Evolutionary conservation across 164 flowering plant genomes (phyloP).

Genomic region (Annona cherimola): DNA sequence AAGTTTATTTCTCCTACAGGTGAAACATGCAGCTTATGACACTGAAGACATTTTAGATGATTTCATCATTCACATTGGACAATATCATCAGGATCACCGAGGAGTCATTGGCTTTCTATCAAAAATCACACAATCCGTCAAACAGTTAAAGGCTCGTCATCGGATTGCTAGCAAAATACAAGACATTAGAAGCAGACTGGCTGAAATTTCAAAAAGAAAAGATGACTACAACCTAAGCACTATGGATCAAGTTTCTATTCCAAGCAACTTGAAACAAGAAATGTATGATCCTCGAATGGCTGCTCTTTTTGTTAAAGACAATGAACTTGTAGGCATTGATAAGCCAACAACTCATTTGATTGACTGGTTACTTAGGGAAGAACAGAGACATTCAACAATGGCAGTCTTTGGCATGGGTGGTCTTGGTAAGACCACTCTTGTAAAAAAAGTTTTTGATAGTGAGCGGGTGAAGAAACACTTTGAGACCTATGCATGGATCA

Average conservation of each 20-base stretch:
- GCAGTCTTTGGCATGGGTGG: too few species aligned
- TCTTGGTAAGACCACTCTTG: too few species aligned
- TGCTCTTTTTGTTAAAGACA: too few species aligned
- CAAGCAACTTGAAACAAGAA: neutral
- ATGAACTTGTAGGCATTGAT: conserved; percentile 3
- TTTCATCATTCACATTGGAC: neutral
- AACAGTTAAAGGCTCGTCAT: too few species aligned
- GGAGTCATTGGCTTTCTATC: conserved; percentile 2
- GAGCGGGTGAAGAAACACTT: too few species aligned
- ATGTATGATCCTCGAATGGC: too few species aligned
- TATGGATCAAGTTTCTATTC: neutral
- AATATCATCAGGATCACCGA: neutral
- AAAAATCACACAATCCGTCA: neutral
- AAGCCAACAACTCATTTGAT: neutral
- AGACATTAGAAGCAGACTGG: too few species aligned
- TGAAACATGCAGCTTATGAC: neutral
- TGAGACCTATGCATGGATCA: conserved; percentile 17
- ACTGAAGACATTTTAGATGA: conserved; percentile 7
- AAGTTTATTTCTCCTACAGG: too few species aligned
- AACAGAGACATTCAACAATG: too few species aligned
- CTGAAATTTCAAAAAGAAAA: too few species aligned
- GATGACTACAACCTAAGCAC: neutral
- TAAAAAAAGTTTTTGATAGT: too few species aligned
- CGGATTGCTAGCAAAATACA: too few species aligned
- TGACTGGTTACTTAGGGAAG: neutral